phyloP scores from a whole-genome alignment of 257 asterid species.

The Parsonsia alboflavescens region DNA sequence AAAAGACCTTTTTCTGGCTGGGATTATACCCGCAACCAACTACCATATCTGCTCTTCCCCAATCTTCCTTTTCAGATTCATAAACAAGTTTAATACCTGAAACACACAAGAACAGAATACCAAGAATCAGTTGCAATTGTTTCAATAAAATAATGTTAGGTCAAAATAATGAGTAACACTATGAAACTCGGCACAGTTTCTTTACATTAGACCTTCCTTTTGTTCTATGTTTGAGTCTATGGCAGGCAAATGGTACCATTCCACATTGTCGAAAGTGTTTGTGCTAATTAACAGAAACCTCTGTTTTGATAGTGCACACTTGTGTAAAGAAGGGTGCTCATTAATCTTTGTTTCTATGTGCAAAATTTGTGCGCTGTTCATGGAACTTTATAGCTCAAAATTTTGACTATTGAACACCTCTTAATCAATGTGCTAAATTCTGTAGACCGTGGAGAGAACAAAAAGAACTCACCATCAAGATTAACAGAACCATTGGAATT shows the following conservation, averaged over 20 bases:
- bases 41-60: constrained; percentile 52
- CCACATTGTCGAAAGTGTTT: not conserved
- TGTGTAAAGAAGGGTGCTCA: constrained; percentile 9
- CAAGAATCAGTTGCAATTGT: not conserved
- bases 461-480: constrained; percentile 57
- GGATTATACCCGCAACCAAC: constrained; percentile 90
- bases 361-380: constrained; percentile 3
- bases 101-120: not conserved
- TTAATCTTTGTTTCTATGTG: constrained; percentile 7
- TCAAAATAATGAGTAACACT: not conserved
- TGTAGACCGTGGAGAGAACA: not conserved
- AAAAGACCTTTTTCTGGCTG: constrained; percentile 62
- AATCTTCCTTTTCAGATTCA: constrained; percentile 43
- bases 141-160: not conserved
- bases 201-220: not conserved
- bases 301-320: constrained; percentile 11
- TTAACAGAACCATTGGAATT: constrained; percentile 67
- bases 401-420: constrained; percentile 17
- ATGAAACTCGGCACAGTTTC: not conserved
- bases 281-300: not conserved
- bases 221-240: not conserved
- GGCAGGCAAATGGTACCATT: not conserved
- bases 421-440: constrained; percentile 8
- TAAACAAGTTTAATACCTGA: constrained; percentile 56
- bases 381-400: constrained; percentile 4